Evolutionary conservation across 1,284 basidiomycete genomes (phyloP), one percentile per base, ranked within the genome.

Genomic region (Heliocybe sulcata): DNA sequence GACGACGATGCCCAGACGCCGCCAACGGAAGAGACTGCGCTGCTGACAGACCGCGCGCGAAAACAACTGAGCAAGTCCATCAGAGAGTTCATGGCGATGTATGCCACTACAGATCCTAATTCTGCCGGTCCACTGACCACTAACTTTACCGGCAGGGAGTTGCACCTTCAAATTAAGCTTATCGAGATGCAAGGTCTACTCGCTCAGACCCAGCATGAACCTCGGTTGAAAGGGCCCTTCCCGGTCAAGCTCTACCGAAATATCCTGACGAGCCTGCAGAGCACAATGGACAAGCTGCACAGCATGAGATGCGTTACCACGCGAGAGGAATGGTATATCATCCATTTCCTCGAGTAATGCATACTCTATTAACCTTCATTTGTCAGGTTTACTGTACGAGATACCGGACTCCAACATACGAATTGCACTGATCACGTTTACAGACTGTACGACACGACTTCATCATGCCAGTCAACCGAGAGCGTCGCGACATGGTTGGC

Each of bases 291-390:
- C 65, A 85, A 80, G 65, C 72, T 99, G 56, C 96, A 98, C 67
- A 90, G 90, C 61, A 96, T 98, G 90, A 83, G 94, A 45, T 95
- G 92, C 65, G 94, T 98, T 10, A 97, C 92, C 2, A 92, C 92
- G 0, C 81, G 93, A 26, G 88, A 94, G 65, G 94, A 96, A 72
- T 98, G 94, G 94, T 90, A 58, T 62, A 82, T 72, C 45, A 35
- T 54, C 51, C 23, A 3, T 54, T 31, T 22, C 11, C 25, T 9
- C 3, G 9, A 19, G 6, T 57, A 51, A 45, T 29, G 26, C n/a
- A 27, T 35, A 35, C 23, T 48, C 61, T 49, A 47, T 42, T 35
- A 20, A 31, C 20, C 6, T 54, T 29, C 53, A 56, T 56, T 49
- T 35, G 35, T 20, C 57, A 87, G 84, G 85, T 85, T 85, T 64